Percentiles rank a stretch among this genome's conserved stretches.
phyloP scores from a whole-genome alignment of 1,139 yeast genomes.

The Debaryomyces sp. region DNA sequence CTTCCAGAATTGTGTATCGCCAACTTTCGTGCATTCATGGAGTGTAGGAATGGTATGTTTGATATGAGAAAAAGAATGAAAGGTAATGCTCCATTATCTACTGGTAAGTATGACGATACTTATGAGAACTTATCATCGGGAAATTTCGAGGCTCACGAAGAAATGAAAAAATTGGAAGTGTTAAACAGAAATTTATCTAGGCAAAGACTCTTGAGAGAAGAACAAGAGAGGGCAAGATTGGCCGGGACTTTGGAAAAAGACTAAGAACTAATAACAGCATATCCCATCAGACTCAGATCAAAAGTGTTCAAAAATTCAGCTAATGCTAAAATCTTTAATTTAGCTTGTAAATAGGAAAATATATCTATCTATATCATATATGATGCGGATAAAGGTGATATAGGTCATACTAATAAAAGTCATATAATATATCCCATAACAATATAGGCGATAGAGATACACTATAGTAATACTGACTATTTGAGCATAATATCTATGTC shows the following conservation, averaged over 20 bases:
- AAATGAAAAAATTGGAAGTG: slow-evolving; percentile 66
- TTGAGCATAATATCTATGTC: too few species aligned
- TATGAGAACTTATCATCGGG: slow-evolving; percentile 79
- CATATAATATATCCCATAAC: neutral
- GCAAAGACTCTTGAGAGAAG: slow-evolving; percentile 28
- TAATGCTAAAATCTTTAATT: neutral
- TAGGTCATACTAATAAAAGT: neutral
- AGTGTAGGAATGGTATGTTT: slow-evolving; percentile 81
- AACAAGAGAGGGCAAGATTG: slow-evolving; percentile 17
- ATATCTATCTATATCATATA: neutral
- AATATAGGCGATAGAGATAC: neutral
- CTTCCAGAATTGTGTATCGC: slow-evolving; percentile 89
- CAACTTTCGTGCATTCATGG: slow-evolving; percentile 81
- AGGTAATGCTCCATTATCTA: slow-evolving; percentile 92
- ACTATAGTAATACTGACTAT: too few species aligned
- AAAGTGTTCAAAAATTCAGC: neutral
- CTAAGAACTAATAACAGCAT: neutral
- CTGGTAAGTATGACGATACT: slow-evolving; percentile 89
- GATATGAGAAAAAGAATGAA: slow-evolving; percentile 91
- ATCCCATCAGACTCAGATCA: neutral
- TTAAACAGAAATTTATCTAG: slow-evolving; percentile 51
- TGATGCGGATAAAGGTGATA: neutral
- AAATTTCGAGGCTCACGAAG: slow-evolving; percentile 78
- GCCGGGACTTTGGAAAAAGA: slow-evolving; percentile 6
- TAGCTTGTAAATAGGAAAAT: slow-evolving; percentile 1